A percentile compares a stretch with the other conserved stretches of the same genome.
Conservation (phyloP, 2,329 filamentous ascomycete genomes). For the Scortechinia acanthostroma region DNA sequence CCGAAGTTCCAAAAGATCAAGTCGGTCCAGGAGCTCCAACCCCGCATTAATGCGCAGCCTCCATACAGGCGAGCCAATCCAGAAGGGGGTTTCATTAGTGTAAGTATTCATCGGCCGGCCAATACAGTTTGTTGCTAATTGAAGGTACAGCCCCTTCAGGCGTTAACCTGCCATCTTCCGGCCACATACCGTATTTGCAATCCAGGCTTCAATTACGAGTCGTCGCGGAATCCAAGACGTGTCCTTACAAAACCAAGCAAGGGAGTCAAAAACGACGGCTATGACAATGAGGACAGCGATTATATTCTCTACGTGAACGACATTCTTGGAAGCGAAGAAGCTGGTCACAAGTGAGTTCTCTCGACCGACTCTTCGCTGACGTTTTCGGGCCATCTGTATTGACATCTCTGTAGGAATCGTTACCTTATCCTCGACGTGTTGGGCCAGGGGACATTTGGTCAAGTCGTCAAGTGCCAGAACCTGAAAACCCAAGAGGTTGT, state of each 20-base stretch:
- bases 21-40: conserved; percentile 67
- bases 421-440: conserved; percentile 96
- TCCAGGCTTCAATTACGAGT: conserved; percentile 96
- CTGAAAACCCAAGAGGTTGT: conserved; percentile 97
- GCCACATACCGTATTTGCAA: conserved; percentile 98
- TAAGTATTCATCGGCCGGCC: conserved; percentile 45
- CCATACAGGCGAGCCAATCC: conserved; percentile 88
- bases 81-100: conserved; percentile 95
- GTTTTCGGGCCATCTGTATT: conserved; percentile 16
- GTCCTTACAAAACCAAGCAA: conserved; percentile 98
- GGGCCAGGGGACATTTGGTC: conserved; percentile 93
- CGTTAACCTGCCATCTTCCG: conserved; percentile 84
- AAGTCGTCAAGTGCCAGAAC: conserved; percentile 98
- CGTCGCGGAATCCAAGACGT: conserved; percentile 86
- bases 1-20: conserved; percentile 81
- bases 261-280: conserved; percentile 95
- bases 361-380: conserved; percentile 4
- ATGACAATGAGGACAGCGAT: conserved; percentile 97
- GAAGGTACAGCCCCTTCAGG: conserved; percentile 79
- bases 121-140: no score
- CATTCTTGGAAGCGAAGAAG: conserved; percentile 93
- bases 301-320: conserved; percentile 99
- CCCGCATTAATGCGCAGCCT: conserved; percentile 79
- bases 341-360: conserved; percentile 77
- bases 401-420: conserved; percentile 67